These are phyloP conservation scores for Pyrenophora tritici-repentis DNA, from an alignment of 2,329 filamentous ascomycete species.

Conservation along the genomic window DNA sequence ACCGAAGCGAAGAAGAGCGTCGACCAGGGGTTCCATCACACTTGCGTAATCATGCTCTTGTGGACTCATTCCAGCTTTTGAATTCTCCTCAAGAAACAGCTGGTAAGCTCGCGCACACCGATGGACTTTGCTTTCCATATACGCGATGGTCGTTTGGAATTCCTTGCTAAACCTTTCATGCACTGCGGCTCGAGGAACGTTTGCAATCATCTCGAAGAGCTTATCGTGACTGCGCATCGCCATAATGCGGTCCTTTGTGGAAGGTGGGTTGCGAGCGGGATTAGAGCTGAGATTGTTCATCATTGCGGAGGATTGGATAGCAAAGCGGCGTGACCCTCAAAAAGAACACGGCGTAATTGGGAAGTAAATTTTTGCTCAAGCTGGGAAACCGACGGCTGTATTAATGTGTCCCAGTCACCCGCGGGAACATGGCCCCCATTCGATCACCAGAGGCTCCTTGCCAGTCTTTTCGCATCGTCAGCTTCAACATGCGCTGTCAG, in stretches of 20 bases:
- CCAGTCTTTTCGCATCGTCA: neutral
- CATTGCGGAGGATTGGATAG: neutral
- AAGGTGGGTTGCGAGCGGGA: neutral
- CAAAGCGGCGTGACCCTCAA: neutral
- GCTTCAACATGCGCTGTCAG: slow-evolving; percentile 1
- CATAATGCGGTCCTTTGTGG: neutral
- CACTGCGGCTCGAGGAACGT: neutral
- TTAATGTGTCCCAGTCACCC: too few relatives aligned
- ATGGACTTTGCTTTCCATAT: slow-evolving; percentile 2
- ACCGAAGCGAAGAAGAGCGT: neutral
- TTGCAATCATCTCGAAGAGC: neutral
- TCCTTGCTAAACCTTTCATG: neutral
- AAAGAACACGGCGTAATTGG: neutral
- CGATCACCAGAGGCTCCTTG: neutral
- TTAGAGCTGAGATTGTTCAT: neutral
- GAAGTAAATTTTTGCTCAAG: too few relatives aligned
- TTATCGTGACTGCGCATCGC: neutral
- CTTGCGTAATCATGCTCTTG: neutral
- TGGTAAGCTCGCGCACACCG: neutral
- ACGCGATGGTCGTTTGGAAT: neutral
- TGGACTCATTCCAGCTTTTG: neutral
- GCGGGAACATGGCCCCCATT: neutral
- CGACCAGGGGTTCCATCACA: neutral
- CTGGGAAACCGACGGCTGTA: too few relatives aligned
- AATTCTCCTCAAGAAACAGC: neutral